These are phyloP conservation scores for Boletales sp. DNA, from an alignment of 768 basidiomycete genomes.

Conservation along the genomic window DNA sequence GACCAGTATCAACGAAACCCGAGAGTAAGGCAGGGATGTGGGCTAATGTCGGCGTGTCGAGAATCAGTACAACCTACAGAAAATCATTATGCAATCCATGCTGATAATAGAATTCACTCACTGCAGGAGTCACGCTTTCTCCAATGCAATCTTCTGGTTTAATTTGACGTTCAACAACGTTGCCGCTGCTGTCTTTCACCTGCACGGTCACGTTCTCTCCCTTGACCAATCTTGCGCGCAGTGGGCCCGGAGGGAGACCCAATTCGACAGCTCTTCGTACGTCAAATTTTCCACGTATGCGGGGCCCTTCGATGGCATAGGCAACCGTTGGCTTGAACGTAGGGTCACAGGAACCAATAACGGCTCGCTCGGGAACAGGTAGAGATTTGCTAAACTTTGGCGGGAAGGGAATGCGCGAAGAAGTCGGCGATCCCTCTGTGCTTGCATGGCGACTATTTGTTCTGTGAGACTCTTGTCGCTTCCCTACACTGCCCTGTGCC, in stretches of 20 bases:
- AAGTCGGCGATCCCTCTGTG: constrained; percentile 1
- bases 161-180: constrained; percentile 45
- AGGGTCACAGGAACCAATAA: constrained; percentile 14
- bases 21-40: constrained; percentile 53
- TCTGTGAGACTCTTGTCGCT: constrained; percentile 10
- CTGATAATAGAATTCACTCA: constrained; percentile 21
- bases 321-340: constrained; percentile 38
- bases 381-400: constrained; percentile 15
- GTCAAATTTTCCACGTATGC: constrained; percentile 69
- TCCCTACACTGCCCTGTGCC: constrained; percentile 6
- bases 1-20: constrained; percentile 43
- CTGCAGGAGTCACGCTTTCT: constrained; percentile 47
- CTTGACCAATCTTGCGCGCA: constrained; percentile 56
- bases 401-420: constrained; percentile 12
- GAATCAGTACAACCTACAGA: constrained; percentile 55
- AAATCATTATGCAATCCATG: neutral
- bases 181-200: constrained; percentile 43
- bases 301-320: constrained; percentile 52
- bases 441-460: constrained; percentile 2
- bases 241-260: constrained; percentile 56
- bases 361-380: constrained; percentile 20
- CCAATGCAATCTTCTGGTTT: constrained; percentile 59
- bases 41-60: constrained; percentile 65
- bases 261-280: constrained; percentile 57
- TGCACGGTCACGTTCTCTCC: constrained; percentile 63